phyloP scores from a whole-genome alignment of 2,329 filamentous ascomycete genomes.

The Venturia oleaginea region DNA sequence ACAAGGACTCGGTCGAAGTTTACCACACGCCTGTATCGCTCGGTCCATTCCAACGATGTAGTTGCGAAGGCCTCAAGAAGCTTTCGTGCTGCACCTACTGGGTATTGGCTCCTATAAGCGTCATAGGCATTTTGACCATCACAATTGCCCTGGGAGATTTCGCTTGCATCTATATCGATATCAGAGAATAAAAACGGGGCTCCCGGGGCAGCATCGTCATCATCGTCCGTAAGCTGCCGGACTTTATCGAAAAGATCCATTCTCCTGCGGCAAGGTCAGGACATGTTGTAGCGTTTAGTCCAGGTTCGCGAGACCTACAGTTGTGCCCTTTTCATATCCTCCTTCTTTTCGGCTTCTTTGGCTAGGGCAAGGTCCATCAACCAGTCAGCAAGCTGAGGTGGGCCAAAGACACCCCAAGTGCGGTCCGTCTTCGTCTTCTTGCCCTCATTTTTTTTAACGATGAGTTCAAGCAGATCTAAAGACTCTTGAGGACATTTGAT shows the following conservation, averaged over 20 bases:
- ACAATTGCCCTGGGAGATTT: not conserved
- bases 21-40: slow-evolving; percentile 1
- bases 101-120: not conserved
- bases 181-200: not conserved
- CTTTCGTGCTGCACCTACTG: not conserved
- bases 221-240: not conserved
- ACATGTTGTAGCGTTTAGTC: too few relatives aligned
- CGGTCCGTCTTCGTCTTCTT: not conserved
- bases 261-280: not conserved
- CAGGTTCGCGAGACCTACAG: not conserved
- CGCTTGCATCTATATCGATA: not conserved
- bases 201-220: not conserved
- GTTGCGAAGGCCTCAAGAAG: not conserved
- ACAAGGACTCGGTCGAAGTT: not conserved
- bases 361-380: not conserved
- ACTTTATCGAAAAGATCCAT: not conserved
- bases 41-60: not conserved
- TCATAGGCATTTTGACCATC: not conserved
- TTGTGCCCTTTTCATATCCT: not conserved
- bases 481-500: not conserved
- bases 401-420: not conserved
- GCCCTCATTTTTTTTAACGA: not conserved
- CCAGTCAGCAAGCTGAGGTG: not conserved
- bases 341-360: not conserved
- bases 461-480: not conserved